These are phyloP conservation scores for Ogataea methylovora DNA, from an alignment of 805 yeast genomes.

Conservation along the genomic window DNA sequence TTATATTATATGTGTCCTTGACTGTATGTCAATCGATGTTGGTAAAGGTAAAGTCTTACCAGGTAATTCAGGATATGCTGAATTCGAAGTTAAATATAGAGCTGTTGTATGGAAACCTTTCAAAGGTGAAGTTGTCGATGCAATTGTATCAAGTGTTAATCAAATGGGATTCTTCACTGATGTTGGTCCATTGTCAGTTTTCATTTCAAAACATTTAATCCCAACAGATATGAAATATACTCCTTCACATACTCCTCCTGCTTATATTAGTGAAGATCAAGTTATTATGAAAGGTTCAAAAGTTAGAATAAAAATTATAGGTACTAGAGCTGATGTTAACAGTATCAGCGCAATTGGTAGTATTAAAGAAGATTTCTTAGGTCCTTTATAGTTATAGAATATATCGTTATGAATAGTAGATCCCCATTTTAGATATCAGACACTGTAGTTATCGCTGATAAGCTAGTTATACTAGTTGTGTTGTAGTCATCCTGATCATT, in stretches of 20 bases:
- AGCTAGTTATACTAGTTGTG: too few relatives aligned
- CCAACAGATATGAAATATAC: constrained; percentile 91
- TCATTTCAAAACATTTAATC: constrained; percentile 89
- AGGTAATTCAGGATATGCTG: constrained; percentile 82
- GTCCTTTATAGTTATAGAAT: constrained; percentile 65
- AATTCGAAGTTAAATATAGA: constrained; percentile 89
- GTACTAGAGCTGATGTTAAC: constrained; percentile 95
- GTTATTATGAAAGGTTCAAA: constrained; percentile 90
- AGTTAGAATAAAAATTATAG: constrained; percentile 91
- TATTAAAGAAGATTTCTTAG: constrained; percentile 95
- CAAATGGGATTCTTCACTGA: constrained; percentile 96
- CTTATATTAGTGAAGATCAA: constrained; percentile 92
- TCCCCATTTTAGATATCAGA: too few relatives aligned
- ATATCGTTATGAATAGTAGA: too few relatives aligned
- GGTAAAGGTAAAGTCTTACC: constrained; percentile 92
- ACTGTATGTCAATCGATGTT: constrained; percentile 88
- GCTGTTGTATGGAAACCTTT: constrained; percentile 99
- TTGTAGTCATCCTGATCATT: too few relatives aligned
- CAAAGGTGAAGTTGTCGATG: constrained; percentile 98
- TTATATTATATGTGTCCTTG: constrained; percentile 91
- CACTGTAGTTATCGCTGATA: too few relatives aligned
- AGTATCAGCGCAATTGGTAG: constrained; percentile 97
- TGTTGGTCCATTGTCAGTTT: constrained; percentile 93
- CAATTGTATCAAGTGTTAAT: constrained; percentile 87
- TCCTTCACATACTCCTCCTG: constrained; percentile 97